A percentile compares a stretch with the other conserved stretches of the same genome.
Evolutionary conservation across 2,329 filamentous ascomycete species (phyloP).

Genomic region (Basipetospora sp.): DNA sequence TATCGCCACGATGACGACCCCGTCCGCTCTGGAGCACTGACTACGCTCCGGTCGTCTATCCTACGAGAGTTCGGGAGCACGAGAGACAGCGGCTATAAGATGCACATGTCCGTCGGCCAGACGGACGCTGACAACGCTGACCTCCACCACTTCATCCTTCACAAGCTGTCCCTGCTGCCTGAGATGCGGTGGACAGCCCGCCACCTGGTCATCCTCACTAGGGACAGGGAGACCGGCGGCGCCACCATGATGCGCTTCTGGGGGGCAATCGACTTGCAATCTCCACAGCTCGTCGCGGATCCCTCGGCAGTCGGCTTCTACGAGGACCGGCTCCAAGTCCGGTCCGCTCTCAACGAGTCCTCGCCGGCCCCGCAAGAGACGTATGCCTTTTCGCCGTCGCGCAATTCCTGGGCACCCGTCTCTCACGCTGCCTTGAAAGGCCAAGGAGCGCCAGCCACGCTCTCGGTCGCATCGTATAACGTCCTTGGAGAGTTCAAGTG

Average conservation of each 20-base stretch:
- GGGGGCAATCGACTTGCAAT: constrained; percentile 30
- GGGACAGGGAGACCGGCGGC: constrained; percentile 20
- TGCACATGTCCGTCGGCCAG: constrained; percentile 10
- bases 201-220: constrained; percentile 37
- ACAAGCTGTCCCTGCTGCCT: constrained; percentile 36
- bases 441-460: background rate
- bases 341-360: background rate
- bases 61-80: constrained; percentile 21
- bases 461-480: constrained; percentile 36
- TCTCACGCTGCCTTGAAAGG: no score
- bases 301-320: constrained; percentile 11
- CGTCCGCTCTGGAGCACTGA: constrained; percentile 12
- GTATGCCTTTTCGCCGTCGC: no score
- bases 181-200: constrained; percentile 31
- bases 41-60: constrained; percentile 20
- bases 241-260: constrained; percentile 36
- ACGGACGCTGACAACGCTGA: constrained; percentile 22
- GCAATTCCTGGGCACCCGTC: no score
- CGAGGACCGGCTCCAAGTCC: constrained; percentile 14
- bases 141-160: constrained; percentile 34
- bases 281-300: constrained; percentile 4
- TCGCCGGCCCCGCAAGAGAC: no score
- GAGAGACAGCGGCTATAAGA: constrained; percentile 17
- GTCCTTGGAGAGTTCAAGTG: constrained; percentile 36
- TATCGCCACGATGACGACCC: constrained; percentile 23